A percentile compares a stretch with the other conserved stretches of the same genome.
Evolutionary conservation across 345 rosid species (phyloP).

Genomic region (Populus euphratica): DNA sequence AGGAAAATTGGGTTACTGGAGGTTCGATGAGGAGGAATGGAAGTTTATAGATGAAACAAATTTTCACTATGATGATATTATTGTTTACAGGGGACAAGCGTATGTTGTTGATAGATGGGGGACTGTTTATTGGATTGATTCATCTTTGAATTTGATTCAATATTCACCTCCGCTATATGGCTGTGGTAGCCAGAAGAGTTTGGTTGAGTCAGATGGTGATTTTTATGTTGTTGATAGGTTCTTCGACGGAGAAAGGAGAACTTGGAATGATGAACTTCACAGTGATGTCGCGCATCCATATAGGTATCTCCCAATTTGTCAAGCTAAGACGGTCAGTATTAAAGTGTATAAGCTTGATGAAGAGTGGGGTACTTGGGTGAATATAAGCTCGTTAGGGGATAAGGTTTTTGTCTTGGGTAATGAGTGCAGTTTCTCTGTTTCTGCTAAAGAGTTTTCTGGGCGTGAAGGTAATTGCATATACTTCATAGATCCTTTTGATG

Average conservation of each 20-base stretch:
- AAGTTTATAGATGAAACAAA: slow-evolving; percentile 9
- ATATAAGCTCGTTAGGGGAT: slow-evolving; percentile 4
- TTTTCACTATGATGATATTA: slow-evolving; percentile 19
- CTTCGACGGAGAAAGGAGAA: slow-evolving; percentile 9
- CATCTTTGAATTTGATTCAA: slow-evolving; percentile 8
- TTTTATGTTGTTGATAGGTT: slow-evolving; percentile 26
- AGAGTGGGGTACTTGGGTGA: slow-evolving; percentile 13
- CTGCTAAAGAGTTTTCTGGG: slow-evolving; percentile 12
- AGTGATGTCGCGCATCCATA: background rate
- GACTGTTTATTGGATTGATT: slow-evolving; percentile 21
- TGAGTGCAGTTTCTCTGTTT: slow-evolving; percentile 30
- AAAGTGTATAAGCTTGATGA: slow-evolving; percentile 4
- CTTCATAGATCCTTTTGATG: background rate
- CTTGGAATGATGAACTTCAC: background rate
- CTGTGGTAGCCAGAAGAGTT: slow-evolving; percentile 14
- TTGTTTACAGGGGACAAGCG: slow-evolving; percentile 5
- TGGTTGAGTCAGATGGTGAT: slow-evolving; percentile 28
- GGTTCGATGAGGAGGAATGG: slow-evolving; percentile 12
- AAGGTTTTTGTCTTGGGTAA: slow-evolving; percentile 25
- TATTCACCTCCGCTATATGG: slow-evolving; percentile 12
- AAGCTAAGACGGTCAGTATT: background rate
- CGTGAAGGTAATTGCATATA: slow-evolving; percentile 18
- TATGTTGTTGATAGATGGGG: slow-evolving; percentile 25
- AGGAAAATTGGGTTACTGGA: slow-evolving; percentile 22
- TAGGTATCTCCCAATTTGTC: background rate